phyloP scores from a whole-genome alignment of 495 filamentous ascomycete genomes.

The Neurospora pannonica region DNA sequence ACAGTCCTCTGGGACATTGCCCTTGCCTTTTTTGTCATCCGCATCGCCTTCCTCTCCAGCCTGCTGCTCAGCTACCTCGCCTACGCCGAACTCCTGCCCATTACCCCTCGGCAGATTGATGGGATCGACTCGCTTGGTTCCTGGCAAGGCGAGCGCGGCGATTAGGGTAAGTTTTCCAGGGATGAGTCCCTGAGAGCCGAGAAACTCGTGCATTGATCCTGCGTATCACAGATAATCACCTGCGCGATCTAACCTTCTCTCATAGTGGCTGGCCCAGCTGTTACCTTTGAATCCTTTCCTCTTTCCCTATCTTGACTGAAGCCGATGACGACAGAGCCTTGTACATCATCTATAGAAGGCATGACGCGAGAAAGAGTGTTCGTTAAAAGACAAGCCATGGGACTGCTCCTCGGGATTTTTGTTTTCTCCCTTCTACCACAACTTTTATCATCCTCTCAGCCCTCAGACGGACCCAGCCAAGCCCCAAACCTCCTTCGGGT shows the following conservation, averaged over 20 bases:
- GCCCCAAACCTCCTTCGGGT: not conserved
- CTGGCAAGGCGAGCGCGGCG: not conserved
- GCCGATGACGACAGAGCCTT: not conserved
- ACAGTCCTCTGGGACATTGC: slow-evolving; percentile 26
- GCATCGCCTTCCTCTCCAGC: slow-evolving; percentile 9
- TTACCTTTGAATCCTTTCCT: not conserved
- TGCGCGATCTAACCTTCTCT: not conserved
- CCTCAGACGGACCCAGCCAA: not conserved
- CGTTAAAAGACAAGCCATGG: not conserved
- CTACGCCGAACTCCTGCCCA: not conserved
- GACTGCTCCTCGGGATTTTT: not conserved
- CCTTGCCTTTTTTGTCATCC: slow-evolving; percentile 21
- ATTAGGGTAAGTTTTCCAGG: not conserved
- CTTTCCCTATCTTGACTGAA: not conserved
- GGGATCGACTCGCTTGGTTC: not conserved
- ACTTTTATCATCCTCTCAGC: not conserved
- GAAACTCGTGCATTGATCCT: not conserved
- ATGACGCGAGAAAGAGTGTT: not conserved
- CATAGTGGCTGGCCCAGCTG: not conserved
- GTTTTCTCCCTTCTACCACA: not conserved
- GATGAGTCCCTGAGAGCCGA: not conserved
- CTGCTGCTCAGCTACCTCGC: not conserved
- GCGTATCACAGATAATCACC: not conserved
- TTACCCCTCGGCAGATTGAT: not conserved
- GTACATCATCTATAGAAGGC: not conserved